Base-by-base conservation (phyloP, 768 basidiomycete genomes). In the Rhizopogon sp. region DNA sequence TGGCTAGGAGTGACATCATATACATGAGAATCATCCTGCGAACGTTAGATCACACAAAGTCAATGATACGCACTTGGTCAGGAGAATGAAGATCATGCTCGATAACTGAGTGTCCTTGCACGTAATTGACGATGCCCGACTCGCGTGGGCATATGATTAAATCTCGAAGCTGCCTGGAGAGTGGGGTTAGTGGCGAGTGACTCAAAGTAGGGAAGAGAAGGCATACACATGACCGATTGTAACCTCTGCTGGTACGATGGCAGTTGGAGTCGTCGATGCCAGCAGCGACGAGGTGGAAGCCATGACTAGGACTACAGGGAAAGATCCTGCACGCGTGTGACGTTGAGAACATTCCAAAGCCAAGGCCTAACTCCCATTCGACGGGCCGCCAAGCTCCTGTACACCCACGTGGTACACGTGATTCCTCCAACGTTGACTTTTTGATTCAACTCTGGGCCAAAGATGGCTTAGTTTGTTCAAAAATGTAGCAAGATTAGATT, bases 71-170 rank as follows among this genome's bases (percentile, higher is more conserved):
- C 60, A 85, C 85, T 35, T 72, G 56, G 59, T 75, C 68, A 3
- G 79, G 77, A 35, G 65, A 61, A 43, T 75, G 66, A 8, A 87
- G 64, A 65, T 87, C 78, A 52, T 84, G 84, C 59, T 88, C 85
- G 22, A 84, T 70, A 50, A 89, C 82, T 28, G 76, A 74, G 37
- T 68, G 63, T 8, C 66, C 66, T 25, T 79, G 79, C 2, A 87
- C 74, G 60, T 87, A 89, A 67, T 82, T 84, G 39, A 89, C 78
- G 5, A 84, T 64, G 2, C 87, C 86, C 11, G 78, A 72, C 58
- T 84, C 80, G 5, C 80, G 74, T 1, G 88, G 89, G 67, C 88
- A 90, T 56, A 88, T 79, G 49, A 91, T 70, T 47, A 93, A 80
- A 72, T 93, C 89, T 37, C 90, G 79, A 29, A 93, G 74, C 70